Evolutionary conservation across 1,139 yeast genomes (phyloP), one percentile per base, ranked within the genome.

Genomic region (Kodamaea arcana): DNA sequence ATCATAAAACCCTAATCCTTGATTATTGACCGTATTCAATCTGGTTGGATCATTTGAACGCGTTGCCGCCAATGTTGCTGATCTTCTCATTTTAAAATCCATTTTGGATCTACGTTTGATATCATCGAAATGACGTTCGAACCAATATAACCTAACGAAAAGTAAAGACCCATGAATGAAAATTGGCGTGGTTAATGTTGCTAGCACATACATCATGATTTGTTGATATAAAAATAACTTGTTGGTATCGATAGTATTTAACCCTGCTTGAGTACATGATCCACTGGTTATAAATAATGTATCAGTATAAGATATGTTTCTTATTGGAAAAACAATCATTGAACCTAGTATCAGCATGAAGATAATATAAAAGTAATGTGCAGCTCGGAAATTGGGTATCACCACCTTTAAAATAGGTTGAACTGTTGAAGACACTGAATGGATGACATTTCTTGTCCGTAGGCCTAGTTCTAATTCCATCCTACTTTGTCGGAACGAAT

Each of bases 221-320:
- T 90, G 97, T 57, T 92, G 97, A 60, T 82, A 90, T 31, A 85
- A 57, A 1, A 68, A 60, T 40, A 86, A 48, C 0, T 62, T 56
- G 51, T 85, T 85, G 26, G 82, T 47, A 51, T 87, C 77, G 15
- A 84, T 67, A 0, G 97, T 81, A 51, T 87, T 87, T 39, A 94
- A 64, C 0, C 99, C 99, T 1, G 96, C 95, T 53, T 90, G 97
- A 1, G 98, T 87, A 3, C 83, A 64, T 0, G 92, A 78, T 4
- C 95, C 92, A 5, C 80, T 62, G 0, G 88, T 72, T 37, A 86
- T 65, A 57, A 88, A 87, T 27, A 94, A 61, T 2, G 84, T 78
- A 62, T 94, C 97, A 29, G 86, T 80, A 53, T 90, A 94, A 4
- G 55, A 42, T 25, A 79, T 64, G 50, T 83, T 79, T 36, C 65